phyloP scores from a whole-genome alignment of 495 filamentous ascomycete genomes.

The Amorphotheca resinae region DNA sequence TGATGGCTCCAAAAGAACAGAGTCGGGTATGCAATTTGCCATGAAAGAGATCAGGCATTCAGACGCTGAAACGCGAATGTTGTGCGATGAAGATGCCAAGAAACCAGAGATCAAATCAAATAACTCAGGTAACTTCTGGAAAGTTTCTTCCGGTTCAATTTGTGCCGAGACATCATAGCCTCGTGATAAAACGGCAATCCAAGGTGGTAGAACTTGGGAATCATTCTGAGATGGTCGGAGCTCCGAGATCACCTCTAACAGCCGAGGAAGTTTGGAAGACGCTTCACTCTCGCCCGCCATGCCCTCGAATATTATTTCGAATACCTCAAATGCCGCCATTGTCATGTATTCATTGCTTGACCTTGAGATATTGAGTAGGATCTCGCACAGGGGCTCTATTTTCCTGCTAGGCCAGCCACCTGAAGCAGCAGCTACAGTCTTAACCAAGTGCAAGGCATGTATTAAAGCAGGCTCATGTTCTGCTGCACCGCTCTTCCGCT shows the following conservation, averaged over 20 bases:
- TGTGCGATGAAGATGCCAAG: conserved; percentile 74
- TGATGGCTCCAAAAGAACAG: conserved; percentile 72
- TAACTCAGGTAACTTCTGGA: conserved; percentile 70
- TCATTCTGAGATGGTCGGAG: conserved; percentile 82
- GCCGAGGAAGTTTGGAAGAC: conserved; percentile 73
- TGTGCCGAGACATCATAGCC: conserved; percentile 90
- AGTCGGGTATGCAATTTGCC: conserved; percentile 71
- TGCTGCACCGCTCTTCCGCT: conserved; percentile 45
- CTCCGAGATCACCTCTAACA: conserved; percentile 78
- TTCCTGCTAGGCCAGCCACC: conserved; percentile 96
- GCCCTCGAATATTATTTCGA: conserved; percentile 87
- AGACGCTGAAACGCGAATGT: conserved; percentile 84
- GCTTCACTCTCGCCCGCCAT: conserved; percentile 70
- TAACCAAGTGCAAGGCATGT: conserved; percentile 82
- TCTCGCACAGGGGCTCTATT: conserved; percentile 80
- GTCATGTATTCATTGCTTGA: conserved; percentile 89
- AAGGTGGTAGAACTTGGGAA: conserved; percentile 83
- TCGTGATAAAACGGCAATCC: conserved; percentile 88
- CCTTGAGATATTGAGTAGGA: conserved; percentile 74
- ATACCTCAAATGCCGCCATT: conserved; percentile 90
- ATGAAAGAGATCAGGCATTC: conserved; percentile 90
- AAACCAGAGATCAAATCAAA: conserved; percentile 68
- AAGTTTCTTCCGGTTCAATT: conserved; percentile 73
- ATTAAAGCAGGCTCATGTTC: conserved; percentile 73
- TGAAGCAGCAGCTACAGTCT: conserved; percentile 71